Evolutionary conservation across 1,284 basidiomycete genomes (phyloP).

Genomic region (Crucibulum parvulum): DNA sequence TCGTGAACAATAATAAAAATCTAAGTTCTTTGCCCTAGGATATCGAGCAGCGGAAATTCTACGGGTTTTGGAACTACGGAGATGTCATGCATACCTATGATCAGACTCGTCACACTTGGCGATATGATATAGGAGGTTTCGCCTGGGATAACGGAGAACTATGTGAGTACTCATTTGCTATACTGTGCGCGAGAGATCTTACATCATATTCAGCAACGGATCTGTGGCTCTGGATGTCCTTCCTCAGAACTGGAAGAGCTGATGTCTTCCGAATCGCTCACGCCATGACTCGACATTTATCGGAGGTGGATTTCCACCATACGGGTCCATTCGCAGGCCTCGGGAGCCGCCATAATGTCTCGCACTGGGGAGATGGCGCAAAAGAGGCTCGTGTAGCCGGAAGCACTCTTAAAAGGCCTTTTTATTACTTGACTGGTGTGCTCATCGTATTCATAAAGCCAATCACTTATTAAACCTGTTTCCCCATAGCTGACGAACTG

Average conservation of each 20-base stretch:
- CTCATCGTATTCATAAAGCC: neutral
- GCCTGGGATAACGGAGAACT: constrained; percentile 49
- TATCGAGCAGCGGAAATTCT: constrained; percentile 45
- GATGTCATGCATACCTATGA: constrained; percentile 52
- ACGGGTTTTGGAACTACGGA: constrained; percentile 52
- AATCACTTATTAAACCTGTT: neutral
- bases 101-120: constrained; percentile 49
- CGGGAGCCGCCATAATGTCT: constrained; percentile 49
- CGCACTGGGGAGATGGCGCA: constrained; percentile 52
- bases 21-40: constrained; percentile 26
- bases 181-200: neutral
- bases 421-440: constrained; percentile 46
- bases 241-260: constrained; percentile 48
- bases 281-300: constrained; percentile 48
- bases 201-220: constrained; percentile 35
- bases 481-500: constrained; percentile 42
- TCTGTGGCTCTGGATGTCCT: constrained; percentile 52
- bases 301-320: constrained; percentile 50
- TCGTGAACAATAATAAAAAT: neutral
- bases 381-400: constrained; percentile 49
- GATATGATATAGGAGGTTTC: constrained; percentile 50
- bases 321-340: constrained; percentile 48
- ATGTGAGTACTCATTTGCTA: constrained; percentile 18
- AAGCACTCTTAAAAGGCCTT: constrained; percentile 44
- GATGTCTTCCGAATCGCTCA: constrained; percentile 47